phyloP scores from a whole-genome alignment of 1,139 yeast species.

The Sugiyamaella xylanicola region DNA sequence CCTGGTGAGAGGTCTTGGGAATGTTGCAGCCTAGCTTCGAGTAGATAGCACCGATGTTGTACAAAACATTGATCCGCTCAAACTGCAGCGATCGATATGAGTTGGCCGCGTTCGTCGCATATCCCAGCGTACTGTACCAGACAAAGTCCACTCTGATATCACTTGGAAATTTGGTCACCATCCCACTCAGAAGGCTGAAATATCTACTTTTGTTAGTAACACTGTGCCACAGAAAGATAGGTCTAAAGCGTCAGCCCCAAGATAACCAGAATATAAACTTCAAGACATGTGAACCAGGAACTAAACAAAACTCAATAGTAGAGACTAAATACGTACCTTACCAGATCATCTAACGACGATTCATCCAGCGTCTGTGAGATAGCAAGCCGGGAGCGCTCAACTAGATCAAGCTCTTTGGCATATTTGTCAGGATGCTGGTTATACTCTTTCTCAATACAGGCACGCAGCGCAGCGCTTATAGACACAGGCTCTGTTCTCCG shows the following conservation, averaged over 20 bases:
- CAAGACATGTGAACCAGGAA: no score
- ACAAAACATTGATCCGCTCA: conserved; percentile 65
- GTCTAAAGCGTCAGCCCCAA: no score
- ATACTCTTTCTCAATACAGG: conserved; percentile 59
- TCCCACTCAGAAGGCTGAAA: conserved; percentile 40
- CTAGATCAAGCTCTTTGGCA: conserved; percentile 52
- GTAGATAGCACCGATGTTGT: conserved; percentile 67
- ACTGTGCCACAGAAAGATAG: no score
- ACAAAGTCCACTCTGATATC: conserved; percentile 53
- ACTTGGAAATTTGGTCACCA: conserved; percentile 49
- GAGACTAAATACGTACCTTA: conserved; percentile 29
- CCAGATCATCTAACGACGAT: conserved; percentile 33
- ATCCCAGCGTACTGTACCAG: conserved; percentile 73
- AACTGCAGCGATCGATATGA: conserved; percentile 52
- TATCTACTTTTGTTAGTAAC: conserved; percentile 33
- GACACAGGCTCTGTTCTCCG: conserved; percentile 54
- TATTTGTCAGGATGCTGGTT: conserved; percentile 67
- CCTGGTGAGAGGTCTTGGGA: conserved; percentile 47
- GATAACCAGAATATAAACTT: no score
- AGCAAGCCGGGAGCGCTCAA: conserved; percentile 47
- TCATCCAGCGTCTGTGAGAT: conserved; percentile 39
- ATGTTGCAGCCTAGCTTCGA: conserved; percentile 54
- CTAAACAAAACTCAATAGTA: no score
- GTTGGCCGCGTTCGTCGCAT: conserved; percentile 49
- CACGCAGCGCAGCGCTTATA: conserved; percentile 50